Evolutionary conservation across 805 yeast genomes (phyloP).

Genomic region (Alloascoidea hylecoeti): DNA sequence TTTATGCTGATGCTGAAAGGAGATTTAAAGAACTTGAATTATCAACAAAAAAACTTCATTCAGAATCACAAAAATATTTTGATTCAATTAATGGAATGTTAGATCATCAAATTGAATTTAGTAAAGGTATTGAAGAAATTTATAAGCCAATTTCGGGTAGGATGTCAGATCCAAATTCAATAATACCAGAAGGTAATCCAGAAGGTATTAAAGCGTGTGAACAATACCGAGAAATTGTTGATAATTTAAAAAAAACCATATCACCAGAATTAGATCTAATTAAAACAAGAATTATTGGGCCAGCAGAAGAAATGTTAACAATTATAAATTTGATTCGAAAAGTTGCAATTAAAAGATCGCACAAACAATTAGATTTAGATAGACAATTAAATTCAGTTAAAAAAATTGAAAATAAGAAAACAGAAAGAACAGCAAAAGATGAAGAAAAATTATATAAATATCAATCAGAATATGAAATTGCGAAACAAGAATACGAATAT

Average conservation of each 20-base stretch:
- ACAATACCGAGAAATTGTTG: constrained; percentile 78
- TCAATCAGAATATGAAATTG: constrained; percentile 80
- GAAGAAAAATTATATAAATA: constrained; percentile 84
- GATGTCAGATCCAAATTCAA: constrained; percentile 75
- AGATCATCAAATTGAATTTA: constrained; percentile 85
- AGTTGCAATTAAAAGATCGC: constrained; percentile 92
- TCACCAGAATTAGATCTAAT: constrained; percentile 90
- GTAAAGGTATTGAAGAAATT: constrained; percentile 91
- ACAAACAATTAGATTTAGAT: constrained; percentile 89
- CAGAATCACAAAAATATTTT: constrained; percentile 83
- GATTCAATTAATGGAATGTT: constrained; percentile 89
- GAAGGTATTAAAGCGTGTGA: constrained; percentile 93
- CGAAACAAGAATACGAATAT: constrained; percentile 92
- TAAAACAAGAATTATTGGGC: constrained; percentile 77
- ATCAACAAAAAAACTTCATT: constrained; percentile 80
- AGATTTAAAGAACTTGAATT: constrained; percentile 84
- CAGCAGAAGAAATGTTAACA: constrained; percentile 80
- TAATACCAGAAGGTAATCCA: constrained; percentile 86
- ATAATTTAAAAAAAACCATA: constrained; percentile 70
- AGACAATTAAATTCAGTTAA: constrained; percentile 58
- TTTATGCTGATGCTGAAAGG: constrained; percentile 90
- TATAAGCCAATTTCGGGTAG: constrained; percentile 94
- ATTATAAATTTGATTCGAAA: constrained; percentile 76
- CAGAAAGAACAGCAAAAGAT: constrained; percentile 76
- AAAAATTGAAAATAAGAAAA: constrained; percentile 68